Evolutionary conservation across 192 early-diverging fungal genomes (phyloP), one percentile per base, ranked within the genome.

Genomic region (Chytriomyces confervae): DNA sequence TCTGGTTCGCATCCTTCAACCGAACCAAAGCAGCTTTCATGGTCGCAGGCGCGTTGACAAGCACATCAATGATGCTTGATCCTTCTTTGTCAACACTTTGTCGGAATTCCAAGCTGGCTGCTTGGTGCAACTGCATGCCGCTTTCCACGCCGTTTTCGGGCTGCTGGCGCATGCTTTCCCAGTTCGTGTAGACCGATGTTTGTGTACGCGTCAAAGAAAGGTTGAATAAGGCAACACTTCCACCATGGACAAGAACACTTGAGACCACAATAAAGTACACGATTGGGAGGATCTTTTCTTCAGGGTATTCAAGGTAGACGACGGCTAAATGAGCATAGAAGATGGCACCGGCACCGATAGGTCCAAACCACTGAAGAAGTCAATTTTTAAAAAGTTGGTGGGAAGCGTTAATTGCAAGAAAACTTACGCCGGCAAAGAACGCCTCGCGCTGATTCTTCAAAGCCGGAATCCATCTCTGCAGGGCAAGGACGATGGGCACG

Each of bases 241-340:
- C 84, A 51, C 95, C 95, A 72, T 97, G 95, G 29, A 94, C 88
- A 18, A 97, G 57, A 7, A 97, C 92, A 43, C 92, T 93, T 6
- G 89, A 85, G n/a, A 95, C 81, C 11, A 97, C 94, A 73, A 94
- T 85, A 77, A 78, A 85, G 76, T 47, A 85, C 44, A 84, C 82
- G 36, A 85, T 73, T 18, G 81, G 79, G 18, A 72, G 61, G 7
- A 85, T 65, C 4, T 66, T 73, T 0, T 27, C 49, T 10, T 44
- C 65, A 6, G 66, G 77, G 20, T 62, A 50, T 0, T 43, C 70
- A 46, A 84, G 53, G 48, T 65, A 72, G 60, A 84, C 77, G 49
- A 81, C 80, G 50, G 80, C 80, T 1, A 87, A 78, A 69, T 86
- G 84, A 8, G 83, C 79, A 72, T 92, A 93, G 62, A 84, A 93